These are phyloP conservation scores for Thelonectria blattea DNA, from an alignment of 2,329 filamentous ascomycete genomes.

Conservation along the genomic window DNA sequence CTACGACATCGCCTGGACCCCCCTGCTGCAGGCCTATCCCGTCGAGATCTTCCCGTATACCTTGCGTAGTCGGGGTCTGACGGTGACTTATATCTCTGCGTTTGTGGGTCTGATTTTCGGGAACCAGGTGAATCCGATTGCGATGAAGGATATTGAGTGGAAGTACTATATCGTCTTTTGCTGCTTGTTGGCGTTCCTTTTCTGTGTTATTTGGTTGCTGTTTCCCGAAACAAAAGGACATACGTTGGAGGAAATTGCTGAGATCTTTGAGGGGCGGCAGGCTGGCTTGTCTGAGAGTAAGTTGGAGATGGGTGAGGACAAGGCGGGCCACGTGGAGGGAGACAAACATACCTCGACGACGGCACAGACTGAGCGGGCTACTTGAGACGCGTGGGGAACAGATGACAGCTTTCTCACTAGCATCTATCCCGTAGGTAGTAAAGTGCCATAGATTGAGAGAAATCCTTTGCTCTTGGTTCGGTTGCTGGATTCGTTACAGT, in stretches of 20 bases:
- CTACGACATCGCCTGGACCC: slow-evolving; percentile 44
- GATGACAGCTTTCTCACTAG: too few relatives aligned
- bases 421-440: too few relatives aligned
- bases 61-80: slow-evolving; percentile 23
- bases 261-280: slow-evolving; percentile 35
- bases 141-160: slow-evolving; percentile 44
- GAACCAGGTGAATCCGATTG: slow-evolving; percentile 48
- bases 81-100: slow-evolving; percentile 22
- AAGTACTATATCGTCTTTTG: slow-evolving; percentile 48
- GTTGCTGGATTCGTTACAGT: too few relatives aligned
- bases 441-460: too few relatives aligned
- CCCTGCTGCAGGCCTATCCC: slow-evolving; percentile 38
- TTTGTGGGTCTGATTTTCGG: slow-evolving; percentile 39
- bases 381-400: too few relatives aligned
- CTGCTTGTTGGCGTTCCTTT: slow-evolving; percentile 39
- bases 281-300: too few relatives aligned
- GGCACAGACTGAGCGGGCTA: too few relatives aligned
- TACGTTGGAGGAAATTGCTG: slow-evolving; percentile 37
- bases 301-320: too few relatives aligned
- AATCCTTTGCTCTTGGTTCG: too few relatives aligned
- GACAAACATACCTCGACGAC: too few relatives aligned
- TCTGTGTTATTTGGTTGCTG: slow-evolving; percentile 45
- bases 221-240: slow-evolving; percentile 41
- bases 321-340: too few relatives aligned
- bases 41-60: slow-evolving; percentile 36